Evolutionary conservation across 73 alveolate genomes (phyloP).

Genomic region (Tetrahymena malaccensis): DNA sequence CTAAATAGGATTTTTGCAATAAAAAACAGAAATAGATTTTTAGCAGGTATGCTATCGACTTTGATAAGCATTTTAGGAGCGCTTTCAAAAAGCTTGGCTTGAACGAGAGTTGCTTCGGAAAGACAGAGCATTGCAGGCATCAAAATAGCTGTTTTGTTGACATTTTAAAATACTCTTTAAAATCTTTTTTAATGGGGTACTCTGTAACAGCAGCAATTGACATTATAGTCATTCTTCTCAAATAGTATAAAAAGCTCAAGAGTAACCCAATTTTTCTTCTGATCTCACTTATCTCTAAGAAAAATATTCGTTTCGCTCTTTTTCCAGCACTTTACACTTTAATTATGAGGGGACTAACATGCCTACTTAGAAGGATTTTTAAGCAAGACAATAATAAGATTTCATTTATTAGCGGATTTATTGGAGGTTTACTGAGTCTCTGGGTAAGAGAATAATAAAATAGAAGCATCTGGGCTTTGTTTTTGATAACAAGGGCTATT

Average conservation of each 20-base stretch:
- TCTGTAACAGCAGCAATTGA: neutral
- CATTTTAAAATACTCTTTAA: neutral
- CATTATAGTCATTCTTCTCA: neutral
- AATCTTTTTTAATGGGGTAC: neutral
- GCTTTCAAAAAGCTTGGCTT: neutral
- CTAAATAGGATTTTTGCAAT: neutral
- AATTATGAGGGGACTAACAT: neutral
- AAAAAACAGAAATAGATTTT: neutral
- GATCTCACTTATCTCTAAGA: neutral
- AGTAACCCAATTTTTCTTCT: neutral
- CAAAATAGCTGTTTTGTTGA: neutral
- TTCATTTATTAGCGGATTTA: neutral
- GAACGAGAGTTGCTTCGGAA: neutral
- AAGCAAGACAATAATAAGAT: neutral
- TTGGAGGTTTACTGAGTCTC: neutral
- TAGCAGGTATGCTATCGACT: neutral
- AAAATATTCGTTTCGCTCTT: neutral
- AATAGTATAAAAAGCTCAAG: neutral
- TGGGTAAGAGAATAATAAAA: neutral
- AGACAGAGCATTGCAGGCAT: neutral
- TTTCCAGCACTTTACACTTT: neutral
- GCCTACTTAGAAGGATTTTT: neutral
- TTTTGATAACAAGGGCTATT: neutral
- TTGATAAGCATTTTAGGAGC: neutral
- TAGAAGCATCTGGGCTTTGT: neutral